phyloP scores from a whole-genome alignment of 2,329 filamentous ascomycete species.

The Venturia asperata region DNA sequence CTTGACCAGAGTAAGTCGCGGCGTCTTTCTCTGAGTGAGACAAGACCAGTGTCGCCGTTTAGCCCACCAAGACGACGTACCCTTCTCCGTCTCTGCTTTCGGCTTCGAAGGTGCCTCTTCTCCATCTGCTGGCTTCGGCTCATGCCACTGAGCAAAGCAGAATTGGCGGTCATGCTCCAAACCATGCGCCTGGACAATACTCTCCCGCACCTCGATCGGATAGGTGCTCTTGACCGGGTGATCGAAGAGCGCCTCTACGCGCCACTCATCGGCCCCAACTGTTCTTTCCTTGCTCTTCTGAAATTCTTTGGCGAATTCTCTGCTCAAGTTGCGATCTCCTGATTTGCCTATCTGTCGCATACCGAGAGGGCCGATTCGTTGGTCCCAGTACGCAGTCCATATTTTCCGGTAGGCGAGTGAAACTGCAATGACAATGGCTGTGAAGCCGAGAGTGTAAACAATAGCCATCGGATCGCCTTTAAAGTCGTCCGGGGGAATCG shows the following conservation, averaged over 20 bases:
- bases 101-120: background rate
- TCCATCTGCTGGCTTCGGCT: conserved; percentile 29
- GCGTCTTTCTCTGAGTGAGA: conserved; percentile 62
- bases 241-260: conserved; percentile 59
- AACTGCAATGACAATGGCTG: conserved; percentile 3
- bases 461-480: conserved; percentile 7
- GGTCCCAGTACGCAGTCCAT: conserved; percentile 13
- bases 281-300: background rate
- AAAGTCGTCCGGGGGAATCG: background rate
- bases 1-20: conserved; percentile 62
- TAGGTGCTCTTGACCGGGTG: conserved; percentile 80
- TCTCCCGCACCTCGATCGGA: conserved; percentile 63
- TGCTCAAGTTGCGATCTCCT: conserved; percentile 16
- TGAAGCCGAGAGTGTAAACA: conserved; percentile 4
- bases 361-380: background rate
- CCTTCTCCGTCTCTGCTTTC: conserved; percentile 3
- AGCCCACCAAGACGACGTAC: background rate
- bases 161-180: conserved; percentile 76
- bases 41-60: conserved; percentile 54
- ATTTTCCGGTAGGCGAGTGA: conserved; percentile 12
- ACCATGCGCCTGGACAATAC: conserved; percentile 59
- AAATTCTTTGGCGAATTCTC: conserved; percentile 9
- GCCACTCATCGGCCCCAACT: background rate
- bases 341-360: conserved; percentile 13
- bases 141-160: conserved; percentile 62